Evolutionary conservation across 352 stramenopile genomes (phyloP), one percentile per base, ranked within the genome.

Genomic region (Pythium grandisporangium): DNA sequence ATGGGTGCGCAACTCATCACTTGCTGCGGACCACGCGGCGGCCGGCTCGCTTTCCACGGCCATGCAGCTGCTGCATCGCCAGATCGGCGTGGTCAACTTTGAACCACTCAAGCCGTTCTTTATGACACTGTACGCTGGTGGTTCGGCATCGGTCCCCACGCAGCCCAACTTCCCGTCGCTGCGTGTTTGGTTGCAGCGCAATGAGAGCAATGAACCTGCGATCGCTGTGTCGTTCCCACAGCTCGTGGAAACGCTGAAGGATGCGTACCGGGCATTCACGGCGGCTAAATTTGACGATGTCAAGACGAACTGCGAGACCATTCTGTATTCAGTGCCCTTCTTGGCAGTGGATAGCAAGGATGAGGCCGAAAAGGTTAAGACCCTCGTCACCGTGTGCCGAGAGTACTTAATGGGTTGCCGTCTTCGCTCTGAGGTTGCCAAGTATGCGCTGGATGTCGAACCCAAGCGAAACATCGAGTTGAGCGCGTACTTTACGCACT

Each of bases 401-500:
- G 96, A 99, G 76, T 99, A 99, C 68, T 81, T 99, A 36, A 84
- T 97, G 26, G 96, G 94, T 4, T 98, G 98, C 50, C 88, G 94
- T 23, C 88, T 99, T 50, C 97, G 98, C 63, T 66, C 78, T 3
- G 73, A 88, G 26, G 64, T 95, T 12, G 74, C 71, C 44, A 66
- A 67, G 22, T 76, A 76, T 30, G 52, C 77, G 36, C 51, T 93
- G 6, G 75, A 90, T 49, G 63, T 53, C 27, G 58, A 93, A 42
- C 70, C 79, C 22, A 81, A 89, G 47, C 84, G 96, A 53, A 95
- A 95, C 48, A 97, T 98, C 26, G 95, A 99, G 61, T 68, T 99
- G 34, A 96, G 94, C 32, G 96, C 96, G 10, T 99, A 99, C 81
- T 98, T 99, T 41, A 99, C 96, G 38, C 96, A 99, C 75, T 99